Percentiles rank a stretch among this genome's conserved stretches.
These are phyloP conservation scores for Epicoccum sorghinum DNA, from an alignment of 2,329 filamentous ascomycete species.

Conservation along the genomic window DNA sequence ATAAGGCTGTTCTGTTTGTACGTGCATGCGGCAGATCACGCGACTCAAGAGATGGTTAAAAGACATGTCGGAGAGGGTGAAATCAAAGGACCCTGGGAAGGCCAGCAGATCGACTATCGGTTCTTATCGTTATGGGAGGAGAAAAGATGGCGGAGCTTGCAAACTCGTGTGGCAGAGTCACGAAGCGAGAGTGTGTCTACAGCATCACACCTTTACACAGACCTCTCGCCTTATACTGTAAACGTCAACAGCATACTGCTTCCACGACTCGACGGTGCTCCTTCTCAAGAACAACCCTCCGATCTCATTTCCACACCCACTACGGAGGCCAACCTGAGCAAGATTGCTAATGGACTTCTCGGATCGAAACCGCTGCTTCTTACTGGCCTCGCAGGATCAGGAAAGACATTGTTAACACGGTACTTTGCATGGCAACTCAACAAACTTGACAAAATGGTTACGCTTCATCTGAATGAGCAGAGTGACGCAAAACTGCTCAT, in stretches of 20 bases:
- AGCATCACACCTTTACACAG: slow-evolving; percentile 14
- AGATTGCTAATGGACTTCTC: slow-evolving; percentile 71
- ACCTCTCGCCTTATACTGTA: slow-evolving; percentile 41
- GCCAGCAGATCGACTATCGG: slow-evolving; percentile 74
- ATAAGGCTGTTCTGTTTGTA: slow-evolving; percentile 81
- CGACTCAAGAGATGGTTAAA: slow-evolving; percentile 72
- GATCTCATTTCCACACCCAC: slow-evolving; percentile 69
- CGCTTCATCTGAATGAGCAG: slow-evolving; percentile 95
- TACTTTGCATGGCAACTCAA: slow-evolving; percentile 81
- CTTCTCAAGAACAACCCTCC: slow-evolving; percentile 33
- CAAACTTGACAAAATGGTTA: slow-evolving; percentile 83
- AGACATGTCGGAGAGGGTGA: slow-evolving; percentile 68
- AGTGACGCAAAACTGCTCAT: slow-evolving; percentile 97
- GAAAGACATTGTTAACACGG: slow-evolving; percentile 86
- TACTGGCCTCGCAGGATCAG: slow-evolving; percentile 81
- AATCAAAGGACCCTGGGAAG: slow-evolving; percentile 77
- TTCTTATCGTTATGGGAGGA: slow-evolving; percentile 73
- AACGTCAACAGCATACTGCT: slow-evolving; percentile 47
- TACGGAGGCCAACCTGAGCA: slow-evolving; percentile 72
- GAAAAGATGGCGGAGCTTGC: slow-evolving; percentile 53
- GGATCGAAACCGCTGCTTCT: slow-evolving; percentile 75
- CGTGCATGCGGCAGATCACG: slow-evolving; percentile 79
- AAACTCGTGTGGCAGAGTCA: slow-evolving; percentile 16
- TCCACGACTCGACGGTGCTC: slow-evolving; percentile 43
- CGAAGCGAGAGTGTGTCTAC: not conserved